Evolutionary conservation across 208 protist genomes (phyloP).

Genomic region (Crithidia fasciculata): DNA sequence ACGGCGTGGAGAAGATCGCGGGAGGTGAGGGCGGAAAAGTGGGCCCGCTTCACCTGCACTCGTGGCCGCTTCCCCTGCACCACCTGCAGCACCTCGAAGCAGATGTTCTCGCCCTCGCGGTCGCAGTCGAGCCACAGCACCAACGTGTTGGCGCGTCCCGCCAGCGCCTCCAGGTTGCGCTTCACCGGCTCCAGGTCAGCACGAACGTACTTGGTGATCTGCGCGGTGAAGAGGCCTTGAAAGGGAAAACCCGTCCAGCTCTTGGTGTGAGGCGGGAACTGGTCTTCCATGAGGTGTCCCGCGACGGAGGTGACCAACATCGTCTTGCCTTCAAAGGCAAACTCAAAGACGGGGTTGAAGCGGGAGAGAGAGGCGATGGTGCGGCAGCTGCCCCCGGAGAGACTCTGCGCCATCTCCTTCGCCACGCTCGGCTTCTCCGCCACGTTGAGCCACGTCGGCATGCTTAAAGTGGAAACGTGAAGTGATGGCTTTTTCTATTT

Average conservation of each 20-base stretch:
- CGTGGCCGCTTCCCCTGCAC: conserved; percentile 50
- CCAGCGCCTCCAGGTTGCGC: conserved; percentile 76
- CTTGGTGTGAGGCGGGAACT: conserved; percentile 84
- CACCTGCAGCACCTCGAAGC: conserved; percentile 95
- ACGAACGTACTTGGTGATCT: conserved; percentile 81
- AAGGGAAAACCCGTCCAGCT: conserved; percentile 92
- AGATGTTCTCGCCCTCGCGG: conserved; percentile 98
- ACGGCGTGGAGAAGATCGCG: conserved; percentile 88
- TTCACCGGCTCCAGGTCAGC: conserved; percentile 77
- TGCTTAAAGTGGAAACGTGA: background rate
- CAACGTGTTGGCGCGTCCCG: conserved; percentile 72
- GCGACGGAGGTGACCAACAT: conserved; percentile 97
- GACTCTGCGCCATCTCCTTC: conserved; percentile 82
- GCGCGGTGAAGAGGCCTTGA: conserved; percentile 86
- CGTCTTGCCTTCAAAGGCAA: conserved; percentile 66
- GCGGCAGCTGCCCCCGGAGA: conserved; percentile 64
- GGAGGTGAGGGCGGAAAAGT: conserved; percentile 93
- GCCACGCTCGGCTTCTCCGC: conserved; percentile 96
- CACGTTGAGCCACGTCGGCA: conserved; percentile 92
- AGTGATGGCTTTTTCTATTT: no score
- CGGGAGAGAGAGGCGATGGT: conserved; percentile 54
- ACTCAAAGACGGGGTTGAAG: conserved; percentile 89
- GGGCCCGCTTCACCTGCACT: conserved; percentile 76
- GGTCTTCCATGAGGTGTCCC: conserved; percentile 96
- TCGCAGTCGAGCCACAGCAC: conserved; percentile 97